Base-by-base conservation (phyloP, 805 yeast species). In the Saturnispora dispora region DNA sequence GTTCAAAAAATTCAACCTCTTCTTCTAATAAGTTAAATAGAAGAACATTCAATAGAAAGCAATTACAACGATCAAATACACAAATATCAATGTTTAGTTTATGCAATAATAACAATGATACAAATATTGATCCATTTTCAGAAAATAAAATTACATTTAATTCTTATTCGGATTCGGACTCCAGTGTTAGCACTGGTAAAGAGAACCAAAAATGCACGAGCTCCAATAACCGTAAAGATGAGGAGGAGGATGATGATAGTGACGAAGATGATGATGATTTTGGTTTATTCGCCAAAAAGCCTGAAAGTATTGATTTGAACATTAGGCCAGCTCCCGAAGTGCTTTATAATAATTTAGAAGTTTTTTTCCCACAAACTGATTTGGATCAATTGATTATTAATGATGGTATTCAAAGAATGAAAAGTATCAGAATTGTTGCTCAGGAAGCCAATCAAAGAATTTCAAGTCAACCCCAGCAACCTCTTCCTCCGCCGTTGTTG, bases 321-420 rank as follows among this genome's bases (percentile, higher is more conserved):
- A 83, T 93, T 15, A 80, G 99, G 63, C 99, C 99, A 2, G 89
- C 98, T 0, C 85, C 96, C 1, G 98, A 91, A 61, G 95, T 87
- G 41, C 84, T 93, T 30, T 93, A 90, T 63, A 88, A 88, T 51
- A 90, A 93, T 60, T 76, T 93, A 55, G 99, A 93, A 58, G 79
- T 79, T 61, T 93, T 86, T 64, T 93, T 93, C 73, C 99, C 99
- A 0, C 77, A 85, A 59, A 82, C 97, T 0, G 91, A 91, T 66
- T 74, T 93, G 54, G 99, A 93, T 63, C 85, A 84, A 59, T 95
- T 97, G 2, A 88, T 93, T 33, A 78, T 91, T 23, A 80, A 78
- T 55, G 95, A 85, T 56, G 48, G 43, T 1, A 40, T 50, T 15
- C 53, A 70, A 69, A 75, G 96, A 53, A 85, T 91, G 79, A 93